These are phyloP conservation scores for Candida odintsovae DNA, from an alignment of 805 yeast species.

Conservation along the genomic window DNA sequence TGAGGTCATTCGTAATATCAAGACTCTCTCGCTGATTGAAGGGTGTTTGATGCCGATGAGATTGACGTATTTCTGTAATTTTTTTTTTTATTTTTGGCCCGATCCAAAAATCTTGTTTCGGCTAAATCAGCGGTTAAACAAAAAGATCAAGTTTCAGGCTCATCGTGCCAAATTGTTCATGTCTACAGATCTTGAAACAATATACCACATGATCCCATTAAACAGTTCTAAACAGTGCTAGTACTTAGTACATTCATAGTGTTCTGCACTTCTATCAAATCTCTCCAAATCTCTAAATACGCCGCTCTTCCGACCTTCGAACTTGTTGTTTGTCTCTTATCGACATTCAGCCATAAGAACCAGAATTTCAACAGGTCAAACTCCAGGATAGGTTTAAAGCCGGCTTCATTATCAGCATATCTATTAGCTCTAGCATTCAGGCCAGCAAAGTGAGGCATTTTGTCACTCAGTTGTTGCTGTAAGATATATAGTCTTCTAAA, in stretches of 20 bases:
- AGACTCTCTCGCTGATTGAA: too few species aligned
- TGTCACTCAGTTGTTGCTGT: slow-evolving; percentile 83
- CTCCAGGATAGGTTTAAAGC: slow-evolving; percentile 61
- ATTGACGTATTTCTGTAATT: too few species aligned
- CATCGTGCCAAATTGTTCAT: too few species aligned
- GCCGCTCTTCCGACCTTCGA: slow-evolving; percentile 54
- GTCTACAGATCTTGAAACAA: too few species aligned
- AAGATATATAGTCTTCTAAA: slow-evolving; percentile 79
- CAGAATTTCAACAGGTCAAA: slow-evolving; percentile 44
- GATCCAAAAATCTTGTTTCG: neutral
- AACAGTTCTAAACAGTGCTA: neutral
- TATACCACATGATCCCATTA: neutral
- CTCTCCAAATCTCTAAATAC: slow-evolving; percentile 61
- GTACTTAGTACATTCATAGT: slow-evolving; percentile 19
- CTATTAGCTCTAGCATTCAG: slow-evolving; percentile 61
- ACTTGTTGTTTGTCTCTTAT: slow-evolving; percentile 47
- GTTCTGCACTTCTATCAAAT: slow-evolving; percentile 52
- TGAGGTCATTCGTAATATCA: slow-evolving; percentile 23
- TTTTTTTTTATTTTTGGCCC: neutral
- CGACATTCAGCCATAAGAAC: slow-evolving; percentile 52
- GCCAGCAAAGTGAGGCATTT: slow-evolving; percentile 68
- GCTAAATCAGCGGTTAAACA: neutral
- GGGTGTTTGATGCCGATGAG: neutral
- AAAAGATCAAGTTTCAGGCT: too few species aligned
- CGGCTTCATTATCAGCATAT: slow-evolving; percentile 28